These are phyloP conservation scores for Nakazawaea populi DNA, from an alignment of 805 yeast genomes.

Conservation along the genomic window DNA sequence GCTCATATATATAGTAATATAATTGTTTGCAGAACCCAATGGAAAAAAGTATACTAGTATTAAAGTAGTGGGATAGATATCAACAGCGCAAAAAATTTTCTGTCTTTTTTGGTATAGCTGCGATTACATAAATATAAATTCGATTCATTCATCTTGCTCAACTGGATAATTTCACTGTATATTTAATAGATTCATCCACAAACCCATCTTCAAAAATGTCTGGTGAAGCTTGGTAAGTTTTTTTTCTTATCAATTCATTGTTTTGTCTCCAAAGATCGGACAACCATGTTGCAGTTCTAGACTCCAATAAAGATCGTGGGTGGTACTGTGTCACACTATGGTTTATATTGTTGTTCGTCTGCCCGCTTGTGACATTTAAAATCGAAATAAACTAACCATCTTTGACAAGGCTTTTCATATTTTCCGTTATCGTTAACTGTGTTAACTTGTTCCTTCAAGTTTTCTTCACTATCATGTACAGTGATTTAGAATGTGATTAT, in stretches of 20 bases:
- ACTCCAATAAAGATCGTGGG: background rate
- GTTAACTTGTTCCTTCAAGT: constrained; percentile 87
- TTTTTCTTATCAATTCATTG: background rate
- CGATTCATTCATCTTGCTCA: too few species aligned
- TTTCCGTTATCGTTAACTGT: constrained; percentile 81
- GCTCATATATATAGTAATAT: too few species aligned
- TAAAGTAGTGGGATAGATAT: too few species aligned
- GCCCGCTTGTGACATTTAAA: too few species aligned
- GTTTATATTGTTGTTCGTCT: too few species aligned
- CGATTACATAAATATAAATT: too few species aligned
- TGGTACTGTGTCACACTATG: too few species aligned
- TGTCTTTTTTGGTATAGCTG: background rate
- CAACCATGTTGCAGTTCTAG: background rate
- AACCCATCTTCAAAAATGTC: constrained; percentile 24
- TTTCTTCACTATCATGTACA: constrained; percentile 90
- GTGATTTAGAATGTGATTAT: constrained; percentile 93
- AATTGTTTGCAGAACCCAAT: too few species aligned
- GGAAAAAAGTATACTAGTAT: too few species aligned
- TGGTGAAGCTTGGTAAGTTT: constrained; percentile 42
- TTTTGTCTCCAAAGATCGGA: background rate
- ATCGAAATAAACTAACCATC: background rate
- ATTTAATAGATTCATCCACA: too few species aligned
- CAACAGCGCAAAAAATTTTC: background rate
- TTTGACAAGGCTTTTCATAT: constrained; percentile 48
- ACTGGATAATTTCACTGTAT: too few species aligned